Conservation (phyloP, 805 yeast species). For the Saccharomyces mikatae region DNA sequence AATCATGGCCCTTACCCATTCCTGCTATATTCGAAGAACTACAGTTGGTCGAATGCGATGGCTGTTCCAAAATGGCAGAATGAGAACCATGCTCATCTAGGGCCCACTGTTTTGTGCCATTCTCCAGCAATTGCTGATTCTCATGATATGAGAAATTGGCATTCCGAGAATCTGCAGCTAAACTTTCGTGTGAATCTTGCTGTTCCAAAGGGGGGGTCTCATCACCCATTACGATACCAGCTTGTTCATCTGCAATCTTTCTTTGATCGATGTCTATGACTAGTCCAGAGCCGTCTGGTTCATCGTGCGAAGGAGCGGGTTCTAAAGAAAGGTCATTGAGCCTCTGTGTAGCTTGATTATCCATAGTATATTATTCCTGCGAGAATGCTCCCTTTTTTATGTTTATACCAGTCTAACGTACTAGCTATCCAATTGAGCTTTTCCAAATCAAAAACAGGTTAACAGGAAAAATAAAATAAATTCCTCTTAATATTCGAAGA, state of each 20-base stretch:
- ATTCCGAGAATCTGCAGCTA: conserved; percentile 7
- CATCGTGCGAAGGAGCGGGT: conserved; percentile 24
- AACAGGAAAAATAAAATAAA: not conserved
- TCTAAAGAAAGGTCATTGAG: conserved; percentile 21
- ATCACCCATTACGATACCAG: not conserved
- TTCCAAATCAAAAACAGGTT: not conserved
- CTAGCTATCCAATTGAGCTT: not conserved
- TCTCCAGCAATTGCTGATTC: conserved; percentile 24
- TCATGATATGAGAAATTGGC: conserved; percentile 31
- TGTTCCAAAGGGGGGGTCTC: not conserved
- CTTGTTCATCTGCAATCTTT: not conserved
- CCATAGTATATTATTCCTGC: conserved; percentile 3
- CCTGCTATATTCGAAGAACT: conserved; percentile 1
- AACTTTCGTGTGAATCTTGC: conserved; percentile 4
- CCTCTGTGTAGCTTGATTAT: not conserved
- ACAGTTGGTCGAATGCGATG: conserved; percentile 6
- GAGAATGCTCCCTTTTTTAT: conserved; percentile 6
- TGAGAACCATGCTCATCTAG: conserved; percentile 20
- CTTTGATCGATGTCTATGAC: conserved; percentile 7
- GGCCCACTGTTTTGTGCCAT: conserved; percentile 25
- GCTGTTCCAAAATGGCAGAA: conserved; percentile 13
- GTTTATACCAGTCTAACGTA: not conserved
- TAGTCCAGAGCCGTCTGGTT: conserved; percentile 11
- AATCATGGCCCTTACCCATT: conserved; percentile 1
- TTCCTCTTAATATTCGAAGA: not conserved